Base-by-base conservation (phyloP, 441 rosid species). In the Croton laevigatus region DNA sequence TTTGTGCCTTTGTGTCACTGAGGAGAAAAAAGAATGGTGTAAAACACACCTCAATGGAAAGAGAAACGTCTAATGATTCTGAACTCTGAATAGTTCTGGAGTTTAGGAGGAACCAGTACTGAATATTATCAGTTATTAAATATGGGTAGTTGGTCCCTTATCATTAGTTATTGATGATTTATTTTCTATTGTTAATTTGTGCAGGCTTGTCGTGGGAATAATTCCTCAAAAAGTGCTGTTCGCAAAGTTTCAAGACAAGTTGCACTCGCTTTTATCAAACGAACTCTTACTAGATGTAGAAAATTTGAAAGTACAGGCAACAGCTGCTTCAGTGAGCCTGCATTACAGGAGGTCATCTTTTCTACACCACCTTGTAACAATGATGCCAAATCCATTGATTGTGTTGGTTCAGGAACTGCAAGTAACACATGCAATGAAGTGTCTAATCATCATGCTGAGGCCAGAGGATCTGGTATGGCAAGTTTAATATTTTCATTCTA, bases 371-470 rank as follows among this genome's bases (percentile, higher is more conserved):
- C 83, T 42, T 74, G 81, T 82, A 84, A 88, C 84, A 86, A 81
- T 59, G 91, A 88, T 70, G 84, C 93, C 59, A 94, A 94, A 72
- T 92, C 96, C 69, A 73, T 77, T 13, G 98, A 92, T 64, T 81
- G 89, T 81, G 93, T 93, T 51, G 98, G 97, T 80, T 94, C 97
- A 23, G 97, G 97, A 77, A 91, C 97, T 44, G 97, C 96, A 36
- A 91, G 97, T 77, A 94, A 89, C 81, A 90, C 91, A 0, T 84
- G 80, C 78, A 89, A 87, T 68, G 98, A 92, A 73, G 85, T 85
- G 63, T 82, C 87, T 62, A 90, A 86, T 80, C 83, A 81, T 75
- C 93, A 81, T 66, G 76, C 81, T 51, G 97, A 90, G 44, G 89
- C 87, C 72, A 88, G 85, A 81, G 94, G 88, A 71, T 89, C 96